Evolutionary conservation across 1,139 yeast genomes (phyloP).

Genomic region (Debaryomyces fabryi): DNA sequence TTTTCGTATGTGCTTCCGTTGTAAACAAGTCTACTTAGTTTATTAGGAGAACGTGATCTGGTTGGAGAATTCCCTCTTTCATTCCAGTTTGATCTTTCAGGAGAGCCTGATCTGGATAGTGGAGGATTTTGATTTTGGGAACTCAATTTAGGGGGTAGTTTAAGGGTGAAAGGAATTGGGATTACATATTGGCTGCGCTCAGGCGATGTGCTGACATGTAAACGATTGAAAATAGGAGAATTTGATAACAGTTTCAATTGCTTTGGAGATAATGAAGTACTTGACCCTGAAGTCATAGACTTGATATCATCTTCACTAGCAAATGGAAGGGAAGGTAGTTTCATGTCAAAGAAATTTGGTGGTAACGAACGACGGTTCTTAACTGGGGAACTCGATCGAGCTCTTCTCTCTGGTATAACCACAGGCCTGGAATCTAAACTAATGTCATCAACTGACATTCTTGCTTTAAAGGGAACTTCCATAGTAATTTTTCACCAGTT

Average conservation of each 20-base stretch:
- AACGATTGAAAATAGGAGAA: conserved; percentile 40
- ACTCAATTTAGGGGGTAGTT: conserved; percentile 47
- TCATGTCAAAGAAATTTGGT: conserved; percentile 25
- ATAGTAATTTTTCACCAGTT: neutral
- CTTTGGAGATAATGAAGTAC: conserved; percentile 20
- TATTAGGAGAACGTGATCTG: conserved; percentile 13
- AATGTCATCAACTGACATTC: conserved; percentile 27
- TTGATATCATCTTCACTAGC: conserved; percentile 24
- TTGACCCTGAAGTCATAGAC: conserved; percentile 21
- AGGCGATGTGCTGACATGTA: conserved; percentile 36
- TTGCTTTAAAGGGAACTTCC: conserved; percentile 2
- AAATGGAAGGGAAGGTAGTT: conserved; percentile 26
- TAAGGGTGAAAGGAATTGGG: conserved; percentile 48
- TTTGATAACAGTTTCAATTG: conserved; percentile 36
- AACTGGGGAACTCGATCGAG: conserved; percentile 36
- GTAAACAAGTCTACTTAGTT: conserved; percentile 33
- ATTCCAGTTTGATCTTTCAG: conserved; percentile 14
- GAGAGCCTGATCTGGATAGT: conserved; percentile 15
- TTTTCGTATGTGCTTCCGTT: conserved; percentile 44
- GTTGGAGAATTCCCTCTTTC: neutral
- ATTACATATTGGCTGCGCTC: conserved; percentile 35
- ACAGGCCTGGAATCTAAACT: conserved; percentile 9
- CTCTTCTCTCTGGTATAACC: conserved; percentile 21
- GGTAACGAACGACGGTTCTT: conserved; percentile 32
- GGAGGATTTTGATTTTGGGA: conserved; percentile 22